Evolutionary conservation across 2,329 filamentous ascomycete species (phyloP).

Genomic region (Pseudofabraea citricarpa): DNA sequence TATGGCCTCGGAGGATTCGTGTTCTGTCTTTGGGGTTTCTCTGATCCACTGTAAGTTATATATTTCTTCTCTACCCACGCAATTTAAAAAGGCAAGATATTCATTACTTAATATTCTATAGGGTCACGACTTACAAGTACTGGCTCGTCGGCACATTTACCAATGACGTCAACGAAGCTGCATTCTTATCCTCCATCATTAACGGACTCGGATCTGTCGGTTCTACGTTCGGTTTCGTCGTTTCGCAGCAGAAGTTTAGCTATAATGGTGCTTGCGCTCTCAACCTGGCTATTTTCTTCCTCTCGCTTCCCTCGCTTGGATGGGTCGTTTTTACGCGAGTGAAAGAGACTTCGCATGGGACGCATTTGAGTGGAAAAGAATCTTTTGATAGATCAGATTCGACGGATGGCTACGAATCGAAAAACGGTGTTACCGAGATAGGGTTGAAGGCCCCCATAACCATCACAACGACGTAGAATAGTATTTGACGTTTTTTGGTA

Average conservation of each 20-base stretch:
- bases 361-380: neutral
- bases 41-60: slow-evolving; percentile 12
- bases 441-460: neutral
- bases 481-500: too few species aligned
- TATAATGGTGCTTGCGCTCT: slow-evolving; percentile 9
- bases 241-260: slow-evolving; percentile 6
- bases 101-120: neutral
- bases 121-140: slow-evolving; percentile 11
- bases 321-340: slow-evolving; percentile 25
- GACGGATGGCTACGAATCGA: too few species aligned
- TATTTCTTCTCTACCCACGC: neutral
- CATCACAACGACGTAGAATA: too few species aligned
- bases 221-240: slow-evolving; percentile 8
- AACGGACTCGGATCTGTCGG: slow-evolving; percentile 5
- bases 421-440: too few species aligned
- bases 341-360: neutral
- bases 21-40: slow-evolving; percentile 12
- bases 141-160: slow-evolving; percentile 13
- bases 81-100: neutral
- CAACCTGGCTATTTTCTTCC: slow-evolving; percentile 6
- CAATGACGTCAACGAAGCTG: slow-evolving; percentile 12
- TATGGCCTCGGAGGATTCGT: slow-evolving; percentile 11
- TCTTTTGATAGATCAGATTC: neutral
- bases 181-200: slow-evolving; percentile 7
- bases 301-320: slow-evolving; percentile 1